Conservation (phyloP, 108 stramenopile species). For the Cyclotella distinguenda region DNA sequence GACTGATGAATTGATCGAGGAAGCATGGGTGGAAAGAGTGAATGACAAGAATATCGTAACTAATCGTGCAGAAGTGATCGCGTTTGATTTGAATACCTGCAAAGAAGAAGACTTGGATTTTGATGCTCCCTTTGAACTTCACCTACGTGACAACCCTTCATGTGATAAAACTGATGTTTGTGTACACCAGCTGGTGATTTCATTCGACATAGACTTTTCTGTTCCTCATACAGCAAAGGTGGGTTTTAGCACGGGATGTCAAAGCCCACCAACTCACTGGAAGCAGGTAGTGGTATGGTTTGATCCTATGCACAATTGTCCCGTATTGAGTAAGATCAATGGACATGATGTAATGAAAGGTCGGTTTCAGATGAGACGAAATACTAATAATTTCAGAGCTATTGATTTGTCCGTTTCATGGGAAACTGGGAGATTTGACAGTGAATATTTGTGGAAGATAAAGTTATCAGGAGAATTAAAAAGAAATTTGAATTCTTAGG, state of each 20-base stretch:
- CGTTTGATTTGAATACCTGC: slow-evolving; percentile 68
- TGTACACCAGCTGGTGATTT: slow-evolving; percentile 72
- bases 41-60: slow-evolving; percentile 58
- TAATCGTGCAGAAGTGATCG: slow-evolving; percentile 47
- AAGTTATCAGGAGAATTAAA: too few species aligned
- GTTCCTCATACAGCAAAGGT: slow-evolving; percentile 55
- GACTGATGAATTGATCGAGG: slow-evolving; percentile 53
- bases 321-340: slow-evolving; percentile 25
- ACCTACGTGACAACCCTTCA: slow-evolving; percentile 8
- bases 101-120: slow-evolving; percentile 66
- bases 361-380: slow-evolving; percentile 47
- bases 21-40: slow-evolving; percentile 74
- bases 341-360: slow-evolving; percentile 38
- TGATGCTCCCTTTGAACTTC: slow-evolving; percentile 46
- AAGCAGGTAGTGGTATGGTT: slow-evolving; percentile 85
- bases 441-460: too few species aligned
- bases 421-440: slow-evolving; percentile 33
- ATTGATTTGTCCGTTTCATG: slow-evolving; percentile 54
- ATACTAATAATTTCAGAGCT: slow-evolving; percentile 42
- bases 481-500: too few species aligned
- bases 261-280: slow-evolving; percentile 84
- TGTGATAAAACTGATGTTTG: not conserved
- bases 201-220: slow-evolving; percentile 81
- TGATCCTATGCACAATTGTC: slow-evolving; percentile 47
- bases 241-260: slow-evolving; percentile 77